These are phyloP conservation scores for Exsudoporus frostii DNA, from an alignment of 768 basidiomycete species.

Conservation along the genomic window DNA sequence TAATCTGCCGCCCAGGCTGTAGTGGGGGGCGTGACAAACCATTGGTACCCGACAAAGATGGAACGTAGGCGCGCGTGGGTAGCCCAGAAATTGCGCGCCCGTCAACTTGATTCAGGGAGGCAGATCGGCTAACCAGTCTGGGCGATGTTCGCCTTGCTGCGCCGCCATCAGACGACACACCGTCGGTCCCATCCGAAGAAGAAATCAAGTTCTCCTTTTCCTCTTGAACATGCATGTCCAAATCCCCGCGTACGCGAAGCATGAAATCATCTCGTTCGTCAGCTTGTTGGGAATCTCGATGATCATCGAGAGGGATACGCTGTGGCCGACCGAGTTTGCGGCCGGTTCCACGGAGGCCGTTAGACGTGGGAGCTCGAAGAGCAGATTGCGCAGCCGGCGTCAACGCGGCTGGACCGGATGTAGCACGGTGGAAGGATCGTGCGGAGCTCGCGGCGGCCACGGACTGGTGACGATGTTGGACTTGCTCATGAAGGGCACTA, in stretches of 20 bases:
- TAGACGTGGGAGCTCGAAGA: conserved; percentile 30
- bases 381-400: conserved; percentile 31
- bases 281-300: conserved; percentile 28
- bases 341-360: conserved; percentile 32
- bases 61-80: conserved; percentile 32
- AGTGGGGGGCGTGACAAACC: conserved; percentile 41
- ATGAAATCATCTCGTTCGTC: conserved; percentile 36
- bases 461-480: conserved; percentile 30
- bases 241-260: conserved; percentile 28
- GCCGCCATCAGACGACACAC: conserved; percentile 23
- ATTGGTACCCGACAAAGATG: conserved; percentile 26
- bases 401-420: conserved; percentile 53
- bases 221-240: conserved; percentile 31
- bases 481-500: conserved; percentile 28
- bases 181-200: conserved; percentile 25
- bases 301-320: conserved; percentile 37
- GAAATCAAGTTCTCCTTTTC: conserved; percentile 40
- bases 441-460: conserved; percentile 20
- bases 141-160: conserved; percentile 25
- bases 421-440: conserved; percentile 64
- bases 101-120: conserved; percentile 34
- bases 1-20: conserved; percentile 40
- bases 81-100: conserved; percentile 33
- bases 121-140: conserved; percentile 28
- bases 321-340: conserved; percentile 36